Base-by-base conservation (phyloP, 2,329 filamentous ascomycete genomes). In the Shiraia bambusicola region DNA sequence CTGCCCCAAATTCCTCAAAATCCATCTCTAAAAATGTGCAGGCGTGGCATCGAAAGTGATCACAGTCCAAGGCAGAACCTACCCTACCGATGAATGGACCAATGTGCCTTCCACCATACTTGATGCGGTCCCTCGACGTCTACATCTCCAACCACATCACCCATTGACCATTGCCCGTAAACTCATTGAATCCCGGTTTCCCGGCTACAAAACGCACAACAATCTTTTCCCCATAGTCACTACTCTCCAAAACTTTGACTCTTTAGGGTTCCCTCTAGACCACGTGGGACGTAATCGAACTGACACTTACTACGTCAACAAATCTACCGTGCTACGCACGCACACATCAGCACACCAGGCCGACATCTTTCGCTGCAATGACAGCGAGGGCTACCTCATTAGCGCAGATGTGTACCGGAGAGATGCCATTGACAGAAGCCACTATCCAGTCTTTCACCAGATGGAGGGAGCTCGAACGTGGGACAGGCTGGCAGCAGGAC, bases 371-470 rank as follows among this genome's bases (percentile, higher is more conserved):
- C 76, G 84, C 53, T 76, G 79, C 45, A 82, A 90, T 70, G 71
- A 80, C 54, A 86, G 79, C 56, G 79, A 83, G 27, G 93, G 92
- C 3, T 98, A 90, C 66, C 86, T 95, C 25, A 87, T 98, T 65
- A 87, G 86, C 45, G 93, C 92, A 16, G 93, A 98, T 67, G 93
- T 98, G 13, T 98, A 97, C 69, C 83, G 93, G 30, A 81, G 93
- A 52, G 93, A 98, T 79, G 91, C 92, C 42, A 86, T 98, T 61
- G 93, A 98, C 70, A 82, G 88, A 42, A 93, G 86, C 56, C 93
- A 98, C 71, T 97, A 97, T 70, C 93, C 93, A 0, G 83, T 95
- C 44, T 98, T 98, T 70, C 93, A 98, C 71, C 93, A 98, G 72
- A 97, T 97, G 91, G 93, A 98, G 69, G 92, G 90, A 10, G 92